Percentiles rank a stretch among this genome's conserved stretches.
Evolutionary conservation across 1,139 yeast genomes (phyloP).

Genomic region (Candida tropicalis): DNA sequence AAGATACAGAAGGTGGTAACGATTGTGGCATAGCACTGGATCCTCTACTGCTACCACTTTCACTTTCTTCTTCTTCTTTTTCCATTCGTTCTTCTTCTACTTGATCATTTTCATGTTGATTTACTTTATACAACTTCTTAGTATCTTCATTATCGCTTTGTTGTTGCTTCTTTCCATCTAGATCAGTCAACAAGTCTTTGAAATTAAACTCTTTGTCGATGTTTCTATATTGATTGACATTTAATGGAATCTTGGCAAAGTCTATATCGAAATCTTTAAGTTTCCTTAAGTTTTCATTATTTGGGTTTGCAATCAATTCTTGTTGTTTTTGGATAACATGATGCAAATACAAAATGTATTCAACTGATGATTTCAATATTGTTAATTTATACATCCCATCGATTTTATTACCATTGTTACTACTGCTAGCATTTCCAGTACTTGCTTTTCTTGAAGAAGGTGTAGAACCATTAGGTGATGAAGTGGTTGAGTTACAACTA

Average conservation of each 20-base stretch:
- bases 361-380: slow-evolving; percentile 78
- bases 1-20: slow-evolving; percentile 7
- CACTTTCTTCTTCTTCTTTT: slow-evolving; percentile 12
- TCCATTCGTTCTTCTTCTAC: slow-evolving; percentile 12
- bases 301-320: slow-evolving; percentile 26
- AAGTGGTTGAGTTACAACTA: slow-evolving; percentile 15
- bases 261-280: slow-evolving; percentile 36
- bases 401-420: slow-evolving; percentile 38
- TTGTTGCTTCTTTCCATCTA: slow-evolving; percentile 6
- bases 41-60: slow-evolving; percentile 12
- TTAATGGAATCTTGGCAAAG: slow-evolving; percentile 55
- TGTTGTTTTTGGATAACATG: slow-evolving; percentile 53
- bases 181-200: slow-evolving; percentile 28
- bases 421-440: slow-evolving; percentile 10
- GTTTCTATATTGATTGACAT: slow-evolving; percentile 60
- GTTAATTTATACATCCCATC: slow-evolving; percentile 82
- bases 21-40: slow-evolving; percentile 11
- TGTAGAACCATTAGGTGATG: slow-evolving; percentile 12
- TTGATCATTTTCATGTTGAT: slow-evolving; percentile 3
- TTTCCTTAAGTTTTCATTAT: background rate
- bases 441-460: slow-evolving; percentile 11
- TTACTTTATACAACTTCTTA: slow-evolving; percentile 17
- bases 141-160: slow-evolving; percentile 7
- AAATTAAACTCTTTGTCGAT: slow-evolving; percentile 59
- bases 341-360: slow-evolving; percentile 72